A percentile compares a stretch with the other conserved stretches of the same genome.
These are phyloP conservation scores for Sporisorium iseilematis-ciliati DNA, from an alignment of 1,284 basidiomycete genomes.

Conservation along the genomic window DNA sequence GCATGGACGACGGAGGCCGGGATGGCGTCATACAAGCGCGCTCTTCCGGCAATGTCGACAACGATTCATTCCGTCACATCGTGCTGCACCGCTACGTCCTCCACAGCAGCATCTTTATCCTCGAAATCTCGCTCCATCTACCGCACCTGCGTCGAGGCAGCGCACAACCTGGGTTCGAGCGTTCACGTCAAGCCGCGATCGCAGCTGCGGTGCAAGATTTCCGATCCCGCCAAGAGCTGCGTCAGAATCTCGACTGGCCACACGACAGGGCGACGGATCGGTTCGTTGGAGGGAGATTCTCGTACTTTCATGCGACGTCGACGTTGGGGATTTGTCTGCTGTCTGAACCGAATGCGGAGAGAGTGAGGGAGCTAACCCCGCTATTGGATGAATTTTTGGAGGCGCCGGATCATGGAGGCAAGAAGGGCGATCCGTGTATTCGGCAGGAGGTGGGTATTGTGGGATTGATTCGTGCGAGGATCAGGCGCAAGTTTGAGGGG, in stretches of 20 bases:
- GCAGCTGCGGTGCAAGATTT: constrained; percentile 19
- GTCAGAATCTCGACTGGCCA: constrained; percentile 14
- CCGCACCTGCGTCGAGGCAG: constrained; percentile 27
- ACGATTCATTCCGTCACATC: constrained; percentile 13
- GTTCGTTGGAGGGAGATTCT: constrained; percentile 31
- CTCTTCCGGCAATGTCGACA: not conserved
- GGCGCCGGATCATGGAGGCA: constrained; percentile 17
- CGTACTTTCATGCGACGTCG: constrained; percentile 36
- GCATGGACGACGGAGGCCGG: not conserved
- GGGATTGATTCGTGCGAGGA: constrained; percentile 18
- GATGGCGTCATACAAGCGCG: not conserved
- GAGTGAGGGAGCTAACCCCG: not conserved
- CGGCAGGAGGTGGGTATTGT: constrained; percentile 39
- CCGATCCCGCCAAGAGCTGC: constrained; percentile 6
- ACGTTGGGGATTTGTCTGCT: constrained; percentile 28
- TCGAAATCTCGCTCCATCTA: constrained; percentile 24
- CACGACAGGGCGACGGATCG: constrained; percentile 16
- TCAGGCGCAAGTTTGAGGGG: constrained; percentile 18
- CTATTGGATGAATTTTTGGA: constrained; percentile 27
- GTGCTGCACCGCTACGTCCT: constrained; percentile 22
- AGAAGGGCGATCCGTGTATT: constrained; percentile 27
- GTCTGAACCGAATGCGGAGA: constrained; percentile 13
- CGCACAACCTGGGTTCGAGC: constrained; percentile 14
- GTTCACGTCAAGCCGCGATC: constrained; percentile 17
- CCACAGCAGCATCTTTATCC: constrained; percentile 17